Evolutionary conservation across 129 eudicot species (phyloP).

Genomic region (Artemisia annua): DNA sequence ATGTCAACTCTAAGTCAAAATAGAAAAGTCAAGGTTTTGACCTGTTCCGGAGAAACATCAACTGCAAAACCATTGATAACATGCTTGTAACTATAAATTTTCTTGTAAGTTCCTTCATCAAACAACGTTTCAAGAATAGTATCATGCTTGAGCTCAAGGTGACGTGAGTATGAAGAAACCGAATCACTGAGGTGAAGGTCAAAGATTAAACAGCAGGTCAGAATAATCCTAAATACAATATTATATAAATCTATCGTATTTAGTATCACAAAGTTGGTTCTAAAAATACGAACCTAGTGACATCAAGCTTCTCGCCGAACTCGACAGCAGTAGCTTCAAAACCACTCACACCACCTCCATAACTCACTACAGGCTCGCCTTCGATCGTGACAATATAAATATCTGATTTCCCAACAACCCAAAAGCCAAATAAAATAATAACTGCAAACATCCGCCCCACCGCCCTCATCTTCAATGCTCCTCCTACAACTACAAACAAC

Average conservation of each 20-base stretch:
- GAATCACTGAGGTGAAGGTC: constrained; percentile 53
- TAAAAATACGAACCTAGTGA: constrained; percentile 65
- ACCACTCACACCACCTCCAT: constrained; percentile 73
- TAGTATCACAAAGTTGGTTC: constrained; percentile 6
- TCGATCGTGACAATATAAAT: constrained; percentile 75
- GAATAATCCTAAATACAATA: neutral
- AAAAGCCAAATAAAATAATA: constrained; percentile 38
- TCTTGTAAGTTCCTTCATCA: constrained; percentile 71
- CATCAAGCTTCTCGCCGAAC: constrained; percentile 66
- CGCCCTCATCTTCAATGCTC: constrained; percentile 52
- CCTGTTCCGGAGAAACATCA: constrained; percentile 88
- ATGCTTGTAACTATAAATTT: constrained; percentile 92
- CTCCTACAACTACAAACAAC: constrained; percentile 29
- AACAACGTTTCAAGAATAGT: constrained; percentile 81
- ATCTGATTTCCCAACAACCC: constrained; percentile 54
- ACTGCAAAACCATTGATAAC: constrained; percentile 93
- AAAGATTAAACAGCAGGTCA: neutral
- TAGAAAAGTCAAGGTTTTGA: constrained; percentile 39
- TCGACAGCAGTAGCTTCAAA: constrained; percentile 92
- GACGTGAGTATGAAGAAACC: constrained; percentile 70
- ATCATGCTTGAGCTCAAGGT: constrained; percentile 82
- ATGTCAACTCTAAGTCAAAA: neutral
- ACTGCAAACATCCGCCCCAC: constrained; percentile 31
- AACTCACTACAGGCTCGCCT: constrained; percentile 88
- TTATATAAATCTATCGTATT: neutral